Percentiles rank a stretch among this genome's conserved stretches.
Evolutionary conservation across 495 filamentous ascomycete genomes (phyloP).

Genomic region (Talaromyces adpressus): DNA sequence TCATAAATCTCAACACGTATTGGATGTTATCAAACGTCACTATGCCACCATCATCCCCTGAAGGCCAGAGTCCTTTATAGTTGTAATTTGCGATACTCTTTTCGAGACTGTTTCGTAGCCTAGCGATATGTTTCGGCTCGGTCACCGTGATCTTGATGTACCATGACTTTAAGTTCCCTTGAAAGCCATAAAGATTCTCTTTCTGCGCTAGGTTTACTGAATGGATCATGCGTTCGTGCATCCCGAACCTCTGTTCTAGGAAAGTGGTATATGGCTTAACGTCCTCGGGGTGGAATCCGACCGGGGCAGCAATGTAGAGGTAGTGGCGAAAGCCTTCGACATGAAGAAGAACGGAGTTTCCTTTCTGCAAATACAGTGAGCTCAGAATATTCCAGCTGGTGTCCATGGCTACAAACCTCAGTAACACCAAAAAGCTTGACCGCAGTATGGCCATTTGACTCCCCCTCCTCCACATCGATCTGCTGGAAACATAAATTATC

Average conservation of each 20-base stretch:
- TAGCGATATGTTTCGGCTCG: conserved; percentile 74
- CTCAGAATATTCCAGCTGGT: neutral
- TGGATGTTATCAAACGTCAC: conserved; percentile 92
- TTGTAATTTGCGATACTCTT: conserved; percentile 57
- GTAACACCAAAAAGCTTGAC: conserved; percentile 96
- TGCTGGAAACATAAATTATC: conserved; percentile 84
- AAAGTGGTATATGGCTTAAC: conserved; percentile 59
- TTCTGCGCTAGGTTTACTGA: conserved; percentile 71
- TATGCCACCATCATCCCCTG: conserved; percentile 53
- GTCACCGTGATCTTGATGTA: conserved; percentile 90
- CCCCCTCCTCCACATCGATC: conserved; percentile 91
- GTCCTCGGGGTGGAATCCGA: conserved; percentile 69
- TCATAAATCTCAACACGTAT: conserved; percentile 95
- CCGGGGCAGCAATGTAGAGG: conserved; percentile 84
- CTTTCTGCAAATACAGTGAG: conserved; percentile 24
- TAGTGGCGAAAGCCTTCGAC: conserved; percentile 96
- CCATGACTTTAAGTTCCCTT: conserved; percentile 83
- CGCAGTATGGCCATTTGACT: conserved; percentile 62
- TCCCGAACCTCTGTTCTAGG: conserved; percentile 66
- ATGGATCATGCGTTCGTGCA: conserved; percentile 56
- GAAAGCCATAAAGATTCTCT: conserved; percentile 88
- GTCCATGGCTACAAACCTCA: conserved; percentile 38
- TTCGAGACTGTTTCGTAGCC: conserved; percentile 66
- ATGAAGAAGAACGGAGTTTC: conserved; percentile 91
- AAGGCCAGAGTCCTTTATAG: conserved; percentile 85